These are phyloP conservation scores for Zasmidium angulare DNA, from an alignment of 2,329 filamentous ascomycete species.

Conservation along the genomic window DNA sequence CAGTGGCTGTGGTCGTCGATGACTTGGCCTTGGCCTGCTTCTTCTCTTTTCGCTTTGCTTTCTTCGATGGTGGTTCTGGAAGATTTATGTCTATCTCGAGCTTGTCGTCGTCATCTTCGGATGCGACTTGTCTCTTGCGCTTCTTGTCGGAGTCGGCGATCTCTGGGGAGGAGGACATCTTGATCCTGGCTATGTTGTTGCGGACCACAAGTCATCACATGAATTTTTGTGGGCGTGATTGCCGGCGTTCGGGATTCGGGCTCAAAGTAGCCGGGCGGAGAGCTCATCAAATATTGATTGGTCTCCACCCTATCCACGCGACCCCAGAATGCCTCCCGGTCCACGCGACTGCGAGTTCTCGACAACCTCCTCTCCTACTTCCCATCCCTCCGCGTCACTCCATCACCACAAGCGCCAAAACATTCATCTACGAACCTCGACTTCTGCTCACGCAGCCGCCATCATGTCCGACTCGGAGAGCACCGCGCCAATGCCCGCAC, in stretches of 20 bases:
- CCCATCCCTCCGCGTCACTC: background rate
- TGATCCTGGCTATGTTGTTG: background rate
- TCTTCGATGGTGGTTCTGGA: constrained; percentile 95
- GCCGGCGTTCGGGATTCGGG: background rate
- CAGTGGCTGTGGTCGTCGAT: constrained; percentile 16
- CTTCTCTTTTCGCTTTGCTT: constrained; percentile 83
- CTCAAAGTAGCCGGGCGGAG: background rate
- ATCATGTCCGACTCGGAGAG: constrained; percentile 36
- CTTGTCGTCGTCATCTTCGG: constrained; percentile 54
- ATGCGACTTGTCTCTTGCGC: constrained; percentile 61
- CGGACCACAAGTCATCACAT: background rate
- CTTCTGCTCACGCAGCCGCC: too few species aligned
- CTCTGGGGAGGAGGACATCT: constrained; percentile 18
- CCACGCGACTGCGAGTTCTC: too few species aligned
- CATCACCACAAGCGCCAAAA: background rate
- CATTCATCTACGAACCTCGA: too few species aligned
- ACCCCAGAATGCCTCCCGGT: too few species aligned
- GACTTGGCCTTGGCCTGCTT: constrained; percentile 61
- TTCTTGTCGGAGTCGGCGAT: constrained; percentile 46
- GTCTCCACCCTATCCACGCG: background rate
- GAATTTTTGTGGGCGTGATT: constrained; percentile 5
- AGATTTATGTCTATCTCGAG: constrained; percentile 86
- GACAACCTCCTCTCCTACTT: background rate
- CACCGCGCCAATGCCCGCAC: constrained; percentile 10
- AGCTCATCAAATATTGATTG: background rate